Evolutionary conservation across 768 basidiomycete species (phyloP).

Genomic region (button mushroom (Agaricus bisporus)): DNA sequence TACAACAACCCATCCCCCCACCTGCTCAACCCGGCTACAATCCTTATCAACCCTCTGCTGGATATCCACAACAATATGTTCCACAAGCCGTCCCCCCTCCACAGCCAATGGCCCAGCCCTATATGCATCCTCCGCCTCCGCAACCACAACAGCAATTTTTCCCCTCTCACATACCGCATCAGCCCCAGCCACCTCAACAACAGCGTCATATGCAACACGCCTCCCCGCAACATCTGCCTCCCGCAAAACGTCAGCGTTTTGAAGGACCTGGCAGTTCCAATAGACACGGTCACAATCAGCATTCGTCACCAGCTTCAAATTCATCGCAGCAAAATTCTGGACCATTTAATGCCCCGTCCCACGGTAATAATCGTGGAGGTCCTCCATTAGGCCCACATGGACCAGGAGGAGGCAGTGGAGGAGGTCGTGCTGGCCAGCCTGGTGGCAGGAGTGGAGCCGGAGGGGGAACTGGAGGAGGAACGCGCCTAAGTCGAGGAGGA

Average conservation of each 20-base stretch:
- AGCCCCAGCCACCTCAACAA: conserved; percentile 37
- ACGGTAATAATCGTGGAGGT: conserved; percentile 30
- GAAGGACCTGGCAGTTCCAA: conserved; percentile 59
- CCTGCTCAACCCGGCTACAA: conserved; percentile 62
- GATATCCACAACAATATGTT: conserved; percentile 60
- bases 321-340: conserved; percentile 47
- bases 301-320: conserved; percentile 50
- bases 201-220: conserved; percentile 53
- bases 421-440: conserved; percentile 33
- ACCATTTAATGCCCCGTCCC: conserved; percentile 20
- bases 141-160: conserved; percentile 43
- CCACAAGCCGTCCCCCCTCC: conserved; percentile 51
- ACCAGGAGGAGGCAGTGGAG: conserved; percentile 26
- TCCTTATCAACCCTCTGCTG: conserved; percentile 67
- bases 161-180: conserved; percentile 37
- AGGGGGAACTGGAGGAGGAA: conserved; percentile 38
- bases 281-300: conserved; percentile 44
- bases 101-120: conserved; percentile 47
- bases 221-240: conserved; percentile 79
- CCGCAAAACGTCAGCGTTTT: conserved; percentile 87
- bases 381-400: conserved; percentile 29
- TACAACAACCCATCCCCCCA: conserved; percentile 49
- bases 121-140: conserved; percentile 40
- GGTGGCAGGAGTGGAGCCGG: conserved; percentile 31
- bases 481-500: conserved; percentile 47